phyloP scores from a whole-genome alignment of 2,329 filamentous ascomycete species.

The Cercospora sp. region DNA sequence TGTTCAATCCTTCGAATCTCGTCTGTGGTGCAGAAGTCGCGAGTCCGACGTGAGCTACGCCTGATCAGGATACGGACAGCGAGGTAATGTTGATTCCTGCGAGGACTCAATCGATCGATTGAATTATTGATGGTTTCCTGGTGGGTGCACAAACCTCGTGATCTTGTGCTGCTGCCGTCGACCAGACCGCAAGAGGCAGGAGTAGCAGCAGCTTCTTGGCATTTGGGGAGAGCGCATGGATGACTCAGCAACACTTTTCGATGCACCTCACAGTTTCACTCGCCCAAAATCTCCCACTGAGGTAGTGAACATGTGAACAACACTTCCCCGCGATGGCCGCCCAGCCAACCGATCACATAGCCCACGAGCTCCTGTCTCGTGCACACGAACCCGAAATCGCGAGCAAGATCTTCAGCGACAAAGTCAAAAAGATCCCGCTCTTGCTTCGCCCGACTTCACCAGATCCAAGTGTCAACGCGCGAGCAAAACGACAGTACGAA shows the following conservation, averaged over 20 bases:
- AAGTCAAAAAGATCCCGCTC: constrained; percentile 78
- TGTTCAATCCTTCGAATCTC: background rate
- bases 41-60: background rate
- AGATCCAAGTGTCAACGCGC: constrained; percentile 55
- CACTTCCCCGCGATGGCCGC: constrained; percentile 28
- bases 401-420: constrained; percentile 73
- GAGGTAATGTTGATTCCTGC: background rate
- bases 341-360: constrained; percentile 34
- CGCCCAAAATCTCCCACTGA: background rate
- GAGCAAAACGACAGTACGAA: constrained; percentile 46
- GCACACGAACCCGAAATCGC: constrained; percentile 76
- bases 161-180: background rate
- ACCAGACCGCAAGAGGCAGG: background rate
- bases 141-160: background rate
- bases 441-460: constrained; percentile 76
- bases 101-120: background rate
- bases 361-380: constrained; percentile 66
- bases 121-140: background rate
- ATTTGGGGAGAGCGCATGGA: background rate
- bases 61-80: background rate
- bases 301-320: constrained; percentile 11
- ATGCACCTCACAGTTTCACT: background rate
- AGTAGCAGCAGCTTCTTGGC: background rate
- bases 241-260: constrained; percentile 1
- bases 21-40: background rate